Evolutionary conservation across 495 filamentous ascomycete species (phyloP).

Genomic region (Melanomma pulvis-pyrius): DNA sequence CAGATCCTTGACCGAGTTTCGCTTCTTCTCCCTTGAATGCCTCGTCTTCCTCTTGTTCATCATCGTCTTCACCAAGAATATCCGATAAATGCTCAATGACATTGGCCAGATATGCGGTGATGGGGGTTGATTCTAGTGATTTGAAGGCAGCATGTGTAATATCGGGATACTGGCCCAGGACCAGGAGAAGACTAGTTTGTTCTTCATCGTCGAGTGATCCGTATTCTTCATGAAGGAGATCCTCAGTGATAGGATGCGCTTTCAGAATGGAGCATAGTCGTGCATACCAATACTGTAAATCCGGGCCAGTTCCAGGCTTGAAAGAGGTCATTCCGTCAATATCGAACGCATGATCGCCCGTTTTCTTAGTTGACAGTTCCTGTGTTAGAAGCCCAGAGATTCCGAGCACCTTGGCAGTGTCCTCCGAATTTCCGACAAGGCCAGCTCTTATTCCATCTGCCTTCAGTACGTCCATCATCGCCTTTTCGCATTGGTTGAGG

Average conservation of each 20-base stretch:
- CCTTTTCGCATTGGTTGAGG: slow-evolving; percentile 61
- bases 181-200: slow-evolving; percentile 61
- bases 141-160: slow-evolving; percentile 64
- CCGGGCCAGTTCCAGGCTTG: slow-evolving; percentile 70
- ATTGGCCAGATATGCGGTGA: slow-evolving; percentile 83
- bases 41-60: not conserved
- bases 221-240: slow-evolving; percentile 57
- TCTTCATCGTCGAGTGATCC: slow-evolving; percentile 61
- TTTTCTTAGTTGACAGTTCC: slow-evolving; percentile 68
- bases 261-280: slow-evolving; percentile 60
- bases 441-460: slow-evolving; percentile 63
- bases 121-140: slow-evolving; percentile 65
- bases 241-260: slow-evolving; percentile 51
- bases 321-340: slow-evolving; percentile 69
- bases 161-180: slow-evolving; percentile 67
- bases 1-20: too few species aligned
- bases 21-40: not conserved
- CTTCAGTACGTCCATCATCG: slow-evolving; percentile 68
- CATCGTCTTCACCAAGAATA: slow-evolving; percentile 68
- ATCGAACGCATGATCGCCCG: slow-evolving; percentile 67
- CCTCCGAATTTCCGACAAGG: slow-evolving; percentile 60
- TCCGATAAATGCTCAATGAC: slow-evolving; percentile 80
- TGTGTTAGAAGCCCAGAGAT: slow-evolving; percentile 67
- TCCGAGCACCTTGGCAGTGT: slow-evolving; percentile 56
- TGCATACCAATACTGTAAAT: slow-evolving; percentile 70